Conservation (phyloP, 1,284 basidiomycete genomes). For the Leccinum olivaceoglutinosum region DNA sequence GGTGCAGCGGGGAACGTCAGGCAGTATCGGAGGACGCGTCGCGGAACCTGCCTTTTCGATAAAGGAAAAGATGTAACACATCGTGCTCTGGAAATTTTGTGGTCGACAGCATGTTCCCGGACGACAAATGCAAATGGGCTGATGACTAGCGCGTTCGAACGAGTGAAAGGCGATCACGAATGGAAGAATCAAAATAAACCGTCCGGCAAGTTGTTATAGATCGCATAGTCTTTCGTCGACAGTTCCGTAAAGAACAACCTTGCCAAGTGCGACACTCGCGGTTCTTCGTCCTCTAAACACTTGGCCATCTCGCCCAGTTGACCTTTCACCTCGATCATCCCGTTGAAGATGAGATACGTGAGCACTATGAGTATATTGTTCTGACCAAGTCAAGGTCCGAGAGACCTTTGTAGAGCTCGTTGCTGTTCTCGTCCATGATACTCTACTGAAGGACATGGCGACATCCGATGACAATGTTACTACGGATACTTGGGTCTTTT, state of each 20-base stretch:
- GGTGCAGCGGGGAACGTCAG: neutral
- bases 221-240: conserved; percentile 97
- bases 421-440: conserved; percentile 95
- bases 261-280: conserved; percentile 86
- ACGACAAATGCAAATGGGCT: conserved; percentile 72
- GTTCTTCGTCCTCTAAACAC: conserved; percentile 92
- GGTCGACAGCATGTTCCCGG: conserved; percentile 92
- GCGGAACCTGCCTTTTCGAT: conserved; percentile 78
- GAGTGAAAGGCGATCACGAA: neutral
- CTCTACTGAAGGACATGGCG: conserved; percentile 89
- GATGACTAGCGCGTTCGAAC: conserved; percentile 58
- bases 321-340: conserved; percentile 97
- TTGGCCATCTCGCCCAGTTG: conserved; percentile 99
- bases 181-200: conserved; percentile 12
- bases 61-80: conserved; percentile 94
- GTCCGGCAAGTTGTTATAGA: conserved; percentile 98
- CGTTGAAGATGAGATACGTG: conserved; percentile 95
- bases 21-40: accelerated
- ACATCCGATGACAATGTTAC: conserved; percentile 98
- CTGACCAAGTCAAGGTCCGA: conserved; percentile 82
- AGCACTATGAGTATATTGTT: conserved; percentile 99
- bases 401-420: conserved; percentile 91
- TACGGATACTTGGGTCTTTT: conserved; percentile 83
- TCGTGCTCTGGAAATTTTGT: conserved; percentile 86
- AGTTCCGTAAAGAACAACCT: conserved; percentile 97